Base-by-base conservation (phyloP, 2,329 filamentous ascomycete species). In the Passalora sequoiae region DNA sequence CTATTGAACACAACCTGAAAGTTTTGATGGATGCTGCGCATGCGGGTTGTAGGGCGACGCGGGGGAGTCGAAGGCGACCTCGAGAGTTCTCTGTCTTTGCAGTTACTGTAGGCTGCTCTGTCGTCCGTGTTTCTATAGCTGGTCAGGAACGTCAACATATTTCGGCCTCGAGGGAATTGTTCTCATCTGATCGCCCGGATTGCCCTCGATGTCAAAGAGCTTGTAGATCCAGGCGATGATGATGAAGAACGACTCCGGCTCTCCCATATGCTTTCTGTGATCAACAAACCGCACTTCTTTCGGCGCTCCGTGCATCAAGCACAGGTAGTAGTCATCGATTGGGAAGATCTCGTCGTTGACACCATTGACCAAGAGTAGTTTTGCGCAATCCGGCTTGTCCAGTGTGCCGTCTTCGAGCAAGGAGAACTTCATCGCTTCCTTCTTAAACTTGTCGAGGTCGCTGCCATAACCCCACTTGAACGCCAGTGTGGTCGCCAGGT, bases 281-380 rank as follows among this genome's bases (percentile, higher is more conserved):
- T 58, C 42, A 0, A 74, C 66, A 44, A 74, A 72, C 17, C 66
- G 62, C 31, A 64, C 74, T 54, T 75, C 69, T 61, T 80, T 80
- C 1, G 74, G 69, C 15, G 63, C 56, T 0, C 75, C 77, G 57
- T 75, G 70, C 28, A 71, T 65, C 35, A 80, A 53, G 19, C 73
- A 73, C 29, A 80, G 59, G 51, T 76, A 75, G 43, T 76, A 74
- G 53, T 80, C 77, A 53, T 80, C 77, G 33, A 80, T 75, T 0
- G 77, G 77, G 60, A 81, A 80, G 36, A 81, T 78, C 64, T 78
- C 76, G 55, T 80, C 77, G 21, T 75, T 69, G 1, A 71, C 74
- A 0, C 77, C 73, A 52, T 81, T 80, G 6, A 80, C 76, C 4
- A 80, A 62, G 27, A 81, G 56, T 40, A 79, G 55, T 21, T 69